phyloP scores from a whole-genome alignment of 495 filamentous ascomycete genomes.

The Pyronema omphalodes region DNA sequence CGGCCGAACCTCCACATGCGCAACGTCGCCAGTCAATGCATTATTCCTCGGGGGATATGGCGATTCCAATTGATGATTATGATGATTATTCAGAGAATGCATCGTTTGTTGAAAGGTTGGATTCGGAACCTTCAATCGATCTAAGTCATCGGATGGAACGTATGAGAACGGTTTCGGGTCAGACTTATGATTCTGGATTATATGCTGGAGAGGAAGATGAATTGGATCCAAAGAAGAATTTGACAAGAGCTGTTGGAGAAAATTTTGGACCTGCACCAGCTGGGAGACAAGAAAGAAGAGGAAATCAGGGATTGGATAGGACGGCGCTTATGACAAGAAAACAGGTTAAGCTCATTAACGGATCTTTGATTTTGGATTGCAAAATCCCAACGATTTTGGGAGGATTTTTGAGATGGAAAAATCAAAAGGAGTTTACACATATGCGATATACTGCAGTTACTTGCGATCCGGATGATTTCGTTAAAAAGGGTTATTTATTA shows the following conservation, averaged over 20 bases:
- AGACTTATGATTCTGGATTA: slow-evolving; percentile 7
- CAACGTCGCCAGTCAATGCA: slow-evolving; percentile 28
- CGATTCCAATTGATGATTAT: slow-evolving; percentile 15
- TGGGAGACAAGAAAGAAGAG: slow-evolving; percentile 63
- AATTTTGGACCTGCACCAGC: slow-evolving; percentile 80
- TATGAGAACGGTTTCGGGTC: slow-evolving; percentile 40
- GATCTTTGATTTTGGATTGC: slow-evolving; percentile 92
- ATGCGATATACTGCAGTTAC: slow-evolving; percentile 99
- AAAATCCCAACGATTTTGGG: slow-evolving; percentile 97
- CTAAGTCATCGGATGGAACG: slow-evolving; percentile 32
- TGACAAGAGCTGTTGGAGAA: slow-evolving; percentile 25
- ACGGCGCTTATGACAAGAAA: slow-evolving; percentile 80
- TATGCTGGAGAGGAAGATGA: slow-evolving; percentile 27
- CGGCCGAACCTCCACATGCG: slow-evolving; percentile 44
- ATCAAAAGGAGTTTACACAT: slow-evolving; percentile 93
- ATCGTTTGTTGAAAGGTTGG: slow-evolving; percentile 29
- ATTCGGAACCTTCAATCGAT: slow-evolving; percentile 38
- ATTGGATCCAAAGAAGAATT: slow-evolving; percentile 30
- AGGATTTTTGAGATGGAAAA: slow-evolving; percentile 76
- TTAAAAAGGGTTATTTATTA: slow-evolving; percentile 70
- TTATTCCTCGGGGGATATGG: slow-evolving; percentile 21
- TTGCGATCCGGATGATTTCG: slow-evolving; percentile 92
- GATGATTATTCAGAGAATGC: background rate
- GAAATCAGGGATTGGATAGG: slow-evolving; percentile 41
- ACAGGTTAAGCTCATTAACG: slow-evolving; percentile 89